Percentiles rank a stretch among this genome's conserved stretches.
These are phyloP conservation scores for Ajuga chamaepitys DNA, from an alignment of 257 asterid species.

Conservation along the genomic window DNA sequence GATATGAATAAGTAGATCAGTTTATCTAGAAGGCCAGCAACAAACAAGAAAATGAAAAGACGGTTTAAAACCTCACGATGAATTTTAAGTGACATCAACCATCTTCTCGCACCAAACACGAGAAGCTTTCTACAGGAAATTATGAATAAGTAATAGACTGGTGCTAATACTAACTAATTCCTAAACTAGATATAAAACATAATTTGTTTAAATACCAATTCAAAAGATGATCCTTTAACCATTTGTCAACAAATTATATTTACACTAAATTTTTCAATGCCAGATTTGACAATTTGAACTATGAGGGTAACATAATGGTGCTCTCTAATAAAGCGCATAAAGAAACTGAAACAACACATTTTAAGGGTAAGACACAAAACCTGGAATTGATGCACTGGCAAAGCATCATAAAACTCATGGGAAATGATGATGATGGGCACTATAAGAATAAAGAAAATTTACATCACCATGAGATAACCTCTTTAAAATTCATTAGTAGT, in stretches of 20 bases:
- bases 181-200: not conserved
- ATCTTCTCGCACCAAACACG: conserved; percentile 98
- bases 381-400: conserved; percentile 99
- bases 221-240: not conserved
- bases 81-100: conserved; percentile 68
- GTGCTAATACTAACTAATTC: not conserved
- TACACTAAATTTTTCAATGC: not conserved
- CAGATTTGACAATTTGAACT: not conserved
- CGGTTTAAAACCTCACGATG: conserved; percentile 50
- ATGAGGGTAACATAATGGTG: not conserved
- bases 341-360: not conserved
- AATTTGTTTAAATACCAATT: not conserved
- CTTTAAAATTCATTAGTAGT: not conserved
- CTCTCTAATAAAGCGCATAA: not conserved
- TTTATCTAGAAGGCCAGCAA: conserved; percentile 1
- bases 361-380: no score
- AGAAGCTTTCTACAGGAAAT: conserved; percentile 67
- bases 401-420: conserved; percentile 94
- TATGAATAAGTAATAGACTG: not conserved
- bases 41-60: not conserved
- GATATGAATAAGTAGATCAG: conserved; percentile 1
- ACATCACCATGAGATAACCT: conserved; percentile 6
- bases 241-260: not conserved
- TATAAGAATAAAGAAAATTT: conserved; percentile 27
- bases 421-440: conserved; percentile 85